Percentiles rank a stretch among this genome's conserved stretches.
phyloP scores from a whole-genome alignment of 2,329 filamentous ascomycete species.

The Phialophora chinensis region DNA sequence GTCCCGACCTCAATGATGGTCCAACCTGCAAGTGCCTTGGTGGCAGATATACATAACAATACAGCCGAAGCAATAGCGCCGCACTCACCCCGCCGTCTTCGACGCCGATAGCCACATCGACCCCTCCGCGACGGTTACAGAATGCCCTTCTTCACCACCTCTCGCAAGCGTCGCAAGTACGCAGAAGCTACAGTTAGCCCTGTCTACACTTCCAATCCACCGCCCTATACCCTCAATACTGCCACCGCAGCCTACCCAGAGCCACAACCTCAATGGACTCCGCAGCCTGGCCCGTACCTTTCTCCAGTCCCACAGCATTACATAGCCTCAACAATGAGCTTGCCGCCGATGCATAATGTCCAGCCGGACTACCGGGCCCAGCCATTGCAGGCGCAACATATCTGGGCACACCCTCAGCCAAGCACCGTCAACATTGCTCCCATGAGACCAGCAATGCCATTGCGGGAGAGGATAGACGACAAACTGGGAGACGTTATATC shows the following conservation, averaged over 20 bases:
- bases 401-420: slow-evolving; percentile 17
- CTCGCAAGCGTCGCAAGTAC: slow-evolving; percentile 24
- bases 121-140: not conserved
- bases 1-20: not conserved
- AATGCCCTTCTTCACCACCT: slow-evolving; percentile 25
- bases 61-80: not conserved
- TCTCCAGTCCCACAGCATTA: not conserved
- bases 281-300: slow-evolving; percentile 16
- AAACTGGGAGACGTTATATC: slow-evolving; percentile 73
- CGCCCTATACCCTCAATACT: slow-evolving; percentile 17
- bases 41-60: not conserved
- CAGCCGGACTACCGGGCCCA: slow-evolving; percentile 4
- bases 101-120: not conserved
- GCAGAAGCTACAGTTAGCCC: slow-evolving; percentile 13
- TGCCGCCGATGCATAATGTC: slow-evolving; percentile 8
- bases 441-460: slow-evolving; percentile 5
- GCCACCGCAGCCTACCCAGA: not conserved
- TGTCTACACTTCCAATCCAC: slow-evolving; percentile 13
- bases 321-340: slow-evolving; percentile 20
- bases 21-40: not conserved
- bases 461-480: slow-evolving; percentile 62
- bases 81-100: not conserved
- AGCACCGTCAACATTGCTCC: not conserved
- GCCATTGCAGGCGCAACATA: slow-evolving; percentile 23
- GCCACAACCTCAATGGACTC: slow-evolving; percentile 22